A percentile compares a stretch with the other conserved stretches of the same genome.
Conservation (phyloP, 495 filamentous ascomycete species). For the Xylaria grammica region DNA sequence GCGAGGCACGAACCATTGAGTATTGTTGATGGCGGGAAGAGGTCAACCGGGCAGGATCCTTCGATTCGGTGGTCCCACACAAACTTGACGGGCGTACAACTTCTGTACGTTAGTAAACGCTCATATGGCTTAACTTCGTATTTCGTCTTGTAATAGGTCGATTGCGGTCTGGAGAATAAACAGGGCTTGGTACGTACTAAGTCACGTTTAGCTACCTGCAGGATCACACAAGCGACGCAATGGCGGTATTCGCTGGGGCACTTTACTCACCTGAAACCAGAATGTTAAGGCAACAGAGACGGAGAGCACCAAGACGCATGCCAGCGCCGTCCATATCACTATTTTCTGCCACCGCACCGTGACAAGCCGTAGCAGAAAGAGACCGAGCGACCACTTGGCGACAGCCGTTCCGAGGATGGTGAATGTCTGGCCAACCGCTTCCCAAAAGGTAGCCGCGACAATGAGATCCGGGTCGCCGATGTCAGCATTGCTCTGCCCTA, state of each 20-base stretch:
- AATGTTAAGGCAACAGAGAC: constrained; percentile 25
- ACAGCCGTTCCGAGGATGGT: constrained; percentile 46
- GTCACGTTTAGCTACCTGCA: not conserved
- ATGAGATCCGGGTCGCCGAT: not conserved
- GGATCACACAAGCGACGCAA: not conserved
- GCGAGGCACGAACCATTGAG: constrained; percentile 12
- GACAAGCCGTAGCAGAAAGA: constrained; percentile 47
- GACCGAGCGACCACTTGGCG: constrained; percentile 49
- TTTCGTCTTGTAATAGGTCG: too few relatives aligned
- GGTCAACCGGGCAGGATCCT: constrained; percentile 25
- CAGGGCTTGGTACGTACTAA: not conserved
- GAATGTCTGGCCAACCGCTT: constrained; percentile 46
- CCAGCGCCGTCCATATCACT: constrained; percentile 39
- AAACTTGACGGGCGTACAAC: not conserved
- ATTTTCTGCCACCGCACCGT: constrained; percentile 42
- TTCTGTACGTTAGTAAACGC: not conserved
- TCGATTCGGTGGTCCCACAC: constrained; percentile 2
- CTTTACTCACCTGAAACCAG: not conserved
- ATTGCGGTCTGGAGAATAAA: too few relatives aligned
- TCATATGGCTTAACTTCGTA: too few relatives aligned
- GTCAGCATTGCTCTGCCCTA: not conserved
- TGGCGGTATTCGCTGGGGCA: not conserved
- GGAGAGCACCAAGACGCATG: constrained; percentile 35
- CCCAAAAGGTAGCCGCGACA: constrained; percentile 42
- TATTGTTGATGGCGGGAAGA: constrained; percentile 44